Conservation (phyloP, 352 stramenopile genomes). For the Aphanomyces cochlioides region DNA sequence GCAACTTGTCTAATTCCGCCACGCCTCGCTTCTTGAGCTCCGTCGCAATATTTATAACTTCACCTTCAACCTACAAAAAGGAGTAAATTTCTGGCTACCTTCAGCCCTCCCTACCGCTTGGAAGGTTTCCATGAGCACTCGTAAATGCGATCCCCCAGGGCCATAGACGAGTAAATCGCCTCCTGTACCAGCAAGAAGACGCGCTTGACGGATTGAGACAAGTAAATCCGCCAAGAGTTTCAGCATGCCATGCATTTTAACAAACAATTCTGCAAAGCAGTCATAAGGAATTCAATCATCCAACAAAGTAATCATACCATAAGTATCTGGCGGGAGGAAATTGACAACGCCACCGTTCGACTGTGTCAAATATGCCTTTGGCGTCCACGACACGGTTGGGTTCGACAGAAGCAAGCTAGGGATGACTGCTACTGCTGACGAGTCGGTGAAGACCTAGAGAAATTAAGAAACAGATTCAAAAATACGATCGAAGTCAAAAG, state of each 20-base stretch:
- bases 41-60: slow-evolving; percentile 67
- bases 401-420: slow-evolving; percentile 1
- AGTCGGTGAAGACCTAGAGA: slow-evolving; percentile 34
- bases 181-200: slow-evolving; percentile 67
- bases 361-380: slow-evolving; percentile 58
- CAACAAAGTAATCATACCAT: background rate
- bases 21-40: slow-evolving; percentile 76
- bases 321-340: slow-evolving; percentile 40
- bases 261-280: slow-evolving; percentile 63
- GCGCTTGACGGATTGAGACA: slow-evolving; percentile 79
- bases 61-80: slow-evolving; percentile 41
- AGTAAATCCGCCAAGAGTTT: slow-evolving; percentile 77
- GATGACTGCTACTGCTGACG: slow-evolving; percentile 1
- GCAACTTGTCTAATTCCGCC: slow-evolving; percentile 71
- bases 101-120: slow-evolving; percentile 39
- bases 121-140: slow-evolving; percentile 75
- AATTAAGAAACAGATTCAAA: background rate
- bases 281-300: slow-evolving; percentile 38
- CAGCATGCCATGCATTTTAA: slow-evolving; percentile 66
- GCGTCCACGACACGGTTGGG: slow-evolving; percentile 40
- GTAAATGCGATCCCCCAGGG: slow-evolving; percentile 72
- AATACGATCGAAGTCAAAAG: background rate
- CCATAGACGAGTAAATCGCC: slow-evolving; percentile 80
- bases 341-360: slow-evolving; percentile 69
- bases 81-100: background rate